A percentile compares a stretch with the other conserved stretches of the same genome.
Evolutionary conservation across 768 basidiomycete species (phyloP).

Genomic region (Rhizopogon vesiculosus): DNA sequence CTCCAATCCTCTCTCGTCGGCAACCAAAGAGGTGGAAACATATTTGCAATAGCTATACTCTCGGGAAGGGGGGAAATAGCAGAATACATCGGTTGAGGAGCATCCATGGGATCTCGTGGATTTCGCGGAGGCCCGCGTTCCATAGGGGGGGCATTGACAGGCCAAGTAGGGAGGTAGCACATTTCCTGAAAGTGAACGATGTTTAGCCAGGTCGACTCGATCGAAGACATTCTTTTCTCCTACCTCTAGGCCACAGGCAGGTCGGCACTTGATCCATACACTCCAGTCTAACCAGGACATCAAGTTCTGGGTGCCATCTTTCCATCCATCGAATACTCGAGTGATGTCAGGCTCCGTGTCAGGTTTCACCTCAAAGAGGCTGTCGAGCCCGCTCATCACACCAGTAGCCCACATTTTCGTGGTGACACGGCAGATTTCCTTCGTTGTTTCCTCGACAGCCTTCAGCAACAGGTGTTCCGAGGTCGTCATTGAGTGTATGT

Average conservation of each 20-base stretch:
- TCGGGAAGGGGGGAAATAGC: not conserved
- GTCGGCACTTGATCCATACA: constrained; percentile 16
- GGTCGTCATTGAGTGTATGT: too few species aligned
- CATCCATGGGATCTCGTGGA: too few species aligned
- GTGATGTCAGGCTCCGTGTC: constrained; percentile 1
- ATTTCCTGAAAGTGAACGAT: constrained; percentile 10
- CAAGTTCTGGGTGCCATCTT: constrained; percentile 1
- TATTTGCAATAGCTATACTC: not conserved
- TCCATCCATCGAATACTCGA: constrained; percentile 5
- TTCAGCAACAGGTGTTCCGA: too few species aligned
- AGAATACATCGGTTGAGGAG: too few species aligned
- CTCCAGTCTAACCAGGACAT: constrained; percentile 20
- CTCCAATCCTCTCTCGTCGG: not conserved
- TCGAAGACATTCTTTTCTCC: not conserved
- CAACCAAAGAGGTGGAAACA: too few species aligned
- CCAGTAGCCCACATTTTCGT: not conserved
- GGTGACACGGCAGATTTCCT: too few species aligned
- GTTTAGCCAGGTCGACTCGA: not conserved
- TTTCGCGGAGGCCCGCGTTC: not conserved
- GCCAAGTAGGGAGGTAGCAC: constrained; percentile 23
- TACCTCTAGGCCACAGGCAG: constrained; percentile 13
- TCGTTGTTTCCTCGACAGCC: too few species aligned
- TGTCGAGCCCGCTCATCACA: constrained; percentile 6
- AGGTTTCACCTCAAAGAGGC: not conserved
- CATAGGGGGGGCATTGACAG: constrained; percentile 2